phyloP scores from a whole-genome alignment of 257 asterid genomes.

The Solanum etuberosum region DNA sequence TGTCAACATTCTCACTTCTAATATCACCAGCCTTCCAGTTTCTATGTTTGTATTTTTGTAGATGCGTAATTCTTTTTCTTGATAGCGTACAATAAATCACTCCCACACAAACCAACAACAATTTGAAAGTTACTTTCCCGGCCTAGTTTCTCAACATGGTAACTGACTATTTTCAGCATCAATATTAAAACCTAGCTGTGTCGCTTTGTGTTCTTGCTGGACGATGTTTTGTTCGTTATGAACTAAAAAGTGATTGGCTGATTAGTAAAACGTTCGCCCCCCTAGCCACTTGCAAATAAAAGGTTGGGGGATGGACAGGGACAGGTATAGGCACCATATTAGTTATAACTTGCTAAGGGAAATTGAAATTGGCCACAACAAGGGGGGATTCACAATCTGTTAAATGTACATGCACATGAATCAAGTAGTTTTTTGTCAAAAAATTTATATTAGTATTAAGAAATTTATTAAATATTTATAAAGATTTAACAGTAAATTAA shows the following conservation, averaged over 20 bases:
- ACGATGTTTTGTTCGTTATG: not conserved
- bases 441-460: not conserved
- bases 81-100: too few species aligned
- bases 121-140: too few species aligned
- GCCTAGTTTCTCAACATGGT: too few species aligned
- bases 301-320: not conserved
- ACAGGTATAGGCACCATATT: not conserved
- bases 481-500: not conserved
- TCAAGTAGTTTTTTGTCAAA: not conserved
- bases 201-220: not conserved
- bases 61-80: too few species aligned
- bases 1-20: not conserved
- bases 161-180: not conserved
- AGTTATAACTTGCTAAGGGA: not conserved
- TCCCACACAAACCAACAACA: too few species aligned
- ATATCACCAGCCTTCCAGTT: not conserved
- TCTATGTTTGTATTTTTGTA: too few species aligned
- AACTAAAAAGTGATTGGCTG: not conserved
- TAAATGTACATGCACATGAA: not conserved
- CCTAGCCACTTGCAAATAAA: not conserved
- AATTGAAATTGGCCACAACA: not conserved
- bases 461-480: not conserved
- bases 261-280: not conserved
- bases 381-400: not conserved
- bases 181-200: not conserved